Conservation (phyloP, 495 filamentous ascomycete species). For the Neurospora sp. region DNA sequence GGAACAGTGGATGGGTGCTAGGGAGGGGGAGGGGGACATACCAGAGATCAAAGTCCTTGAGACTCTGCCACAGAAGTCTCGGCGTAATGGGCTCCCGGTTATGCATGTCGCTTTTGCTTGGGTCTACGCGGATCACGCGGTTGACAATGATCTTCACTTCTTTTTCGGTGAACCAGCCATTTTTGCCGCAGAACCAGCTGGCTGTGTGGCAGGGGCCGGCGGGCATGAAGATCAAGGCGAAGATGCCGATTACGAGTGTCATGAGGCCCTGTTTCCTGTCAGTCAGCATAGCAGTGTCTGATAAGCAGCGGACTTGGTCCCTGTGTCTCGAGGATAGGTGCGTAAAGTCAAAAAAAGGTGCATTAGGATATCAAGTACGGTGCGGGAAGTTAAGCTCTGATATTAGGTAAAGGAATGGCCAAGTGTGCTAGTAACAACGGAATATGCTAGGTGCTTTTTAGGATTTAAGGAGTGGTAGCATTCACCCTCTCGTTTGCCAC, state of each 20-base stretch:
- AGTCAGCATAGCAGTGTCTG: too few relatives aligned
- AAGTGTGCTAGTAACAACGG: too few relatives aligned
- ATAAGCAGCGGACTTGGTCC: too few relatives aligned
- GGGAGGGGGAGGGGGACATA: constrained; percentile 3
- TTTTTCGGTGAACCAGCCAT: constrained; percentile 61
- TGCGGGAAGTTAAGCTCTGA: too few relatives aligned
- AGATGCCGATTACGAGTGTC: constrained; percentile 54
- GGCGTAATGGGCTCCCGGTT: constrained; percentile 53
- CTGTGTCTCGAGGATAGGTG: too few relatives aligned
- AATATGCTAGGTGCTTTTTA: too few relatives aligned
- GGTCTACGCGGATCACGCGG: constrained; percentile 61
- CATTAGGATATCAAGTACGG: too few relatives aligned
- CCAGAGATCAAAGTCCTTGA: constrained; percentile 69
- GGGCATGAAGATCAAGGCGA: constrained; percentile 59
- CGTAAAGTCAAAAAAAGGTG: too few relatives aligned
- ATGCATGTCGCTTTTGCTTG: constrained; percentile 53
- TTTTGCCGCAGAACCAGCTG: constrained; percentile 55
- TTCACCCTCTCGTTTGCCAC: too few relatives aligned
- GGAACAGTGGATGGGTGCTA: background rate
- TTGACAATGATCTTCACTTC: constrained; percentile 66
- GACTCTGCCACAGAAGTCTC: constrained; percentile 46
- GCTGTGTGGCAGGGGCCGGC: constrained; percentile 62
- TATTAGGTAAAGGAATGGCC: too few relatives aligned
- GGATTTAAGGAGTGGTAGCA: too few relatives aligned
- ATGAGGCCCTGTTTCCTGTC: constrained; percentile 28